These are phyloP conservation scores for Diaporthe citri DNA, from an alignment of 2,329 filamentous ascomycete species.

Conservation along the genomic window DNA sequence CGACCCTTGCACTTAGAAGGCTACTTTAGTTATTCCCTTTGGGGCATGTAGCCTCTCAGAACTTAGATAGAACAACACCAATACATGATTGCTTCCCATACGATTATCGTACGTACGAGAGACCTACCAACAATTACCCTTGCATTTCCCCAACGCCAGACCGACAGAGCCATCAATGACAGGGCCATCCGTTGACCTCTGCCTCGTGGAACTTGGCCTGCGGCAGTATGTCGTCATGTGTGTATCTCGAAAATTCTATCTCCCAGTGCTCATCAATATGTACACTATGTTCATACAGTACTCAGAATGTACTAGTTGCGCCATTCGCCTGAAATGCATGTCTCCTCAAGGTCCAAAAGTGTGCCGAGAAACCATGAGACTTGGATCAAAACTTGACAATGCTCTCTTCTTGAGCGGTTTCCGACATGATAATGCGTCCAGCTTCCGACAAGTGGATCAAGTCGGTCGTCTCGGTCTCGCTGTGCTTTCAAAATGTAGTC, in stretches of 20 bases:
- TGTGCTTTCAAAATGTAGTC: conserved; percentile 23
- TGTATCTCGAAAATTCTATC: conserved; percentile 16
- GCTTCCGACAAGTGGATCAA: neutral
- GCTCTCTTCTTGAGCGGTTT: neutral
- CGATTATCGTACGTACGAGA: too few relatives aligned
- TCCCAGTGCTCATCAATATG: conserved; percentile 25
- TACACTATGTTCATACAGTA: conserved; percentile 35
- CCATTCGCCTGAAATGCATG: conserved; percentile 37
- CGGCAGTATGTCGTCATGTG: conserved; percentile 2
- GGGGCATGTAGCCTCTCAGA: too few relatives aligned
- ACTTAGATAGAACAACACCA: too few relatives aligned
- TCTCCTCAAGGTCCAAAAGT: conserved; percentile 2
- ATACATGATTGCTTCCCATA: too few relatives aligned
- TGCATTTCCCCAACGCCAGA: neutral
- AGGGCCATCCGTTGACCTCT: too few relatives aligned
- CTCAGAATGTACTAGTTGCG: conserved; percentile 33
- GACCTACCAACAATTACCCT: too few relatives aligned
- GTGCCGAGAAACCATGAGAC: neutral
- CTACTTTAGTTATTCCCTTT: too few relatives aligned
- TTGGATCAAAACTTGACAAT: neutral
- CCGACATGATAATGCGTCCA: neutral
- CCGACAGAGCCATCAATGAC: neutral
- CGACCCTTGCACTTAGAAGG: too few relatives aligned
- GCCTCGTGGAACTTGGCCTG: neutral
- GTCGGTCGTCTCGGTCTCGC: neutral